Evolutionary conservation across 2,329 filamentous ascomycete species (phyloP), one percentile per base, ranked within the genome.

Genomic region (Fusarium verrucosum): DNA sequence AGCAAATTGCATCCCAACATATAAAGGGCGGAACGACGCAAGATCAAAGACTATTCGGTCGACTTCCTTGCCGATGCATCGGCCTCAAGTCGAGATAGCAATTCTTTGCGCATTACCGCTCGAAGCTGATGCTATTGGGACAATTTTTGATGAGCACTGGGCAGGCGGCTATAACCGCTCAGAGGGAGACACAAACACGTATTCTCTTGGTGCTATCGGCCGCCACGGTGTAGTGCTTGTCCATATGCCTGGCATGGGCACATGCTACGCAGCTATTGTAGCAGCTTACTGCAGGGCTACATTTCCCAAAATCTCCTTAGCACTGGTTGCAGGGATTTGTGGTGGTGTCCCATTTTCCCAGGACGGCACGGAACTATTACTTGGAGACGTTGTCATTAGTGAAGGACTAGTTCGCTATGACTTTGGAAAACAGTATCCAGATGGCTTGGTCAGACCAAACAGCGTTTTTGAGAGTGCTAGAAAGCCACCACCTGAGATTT

Each of bases 51-150:
- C 10, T 2, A 14, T 13, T 4, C 26, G 1, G 0, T 14, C 2
- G 5, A 17, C 2, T 4, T 14, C 19, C 2, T 7, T 1, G 7
- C 2, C 0, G 1, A 3, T 4, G 0, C 5, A 2, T 1, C 26
- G 10, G 6, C 0, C 4, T 1, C 17, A 20, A 8, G 23, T 47
- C 7, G 23, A 22, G 2, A 38, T 38, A 16, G 44, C 10, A 7
- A 28, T 47, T n/a, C 23, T 47, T 2, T 47, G 44, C 6, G 44
- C 44, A 4, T 17, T 47, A 3, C 1, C 44, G 0, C 14, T 47
- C 4, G 44, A 47, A n/a, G 44, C 44, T 4, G 7, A 47, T 22
- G 44, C 44, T 14, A 7, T 38, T 3, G 32, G 38, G 1, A 0
- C 10, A 2, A 10, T 38, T 0, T 47, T 47, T 2, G 17, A 47